Conservation (phyloP, 1,284 basidiomycete genomes). For the Cystobasidium pallidum region DNA sequence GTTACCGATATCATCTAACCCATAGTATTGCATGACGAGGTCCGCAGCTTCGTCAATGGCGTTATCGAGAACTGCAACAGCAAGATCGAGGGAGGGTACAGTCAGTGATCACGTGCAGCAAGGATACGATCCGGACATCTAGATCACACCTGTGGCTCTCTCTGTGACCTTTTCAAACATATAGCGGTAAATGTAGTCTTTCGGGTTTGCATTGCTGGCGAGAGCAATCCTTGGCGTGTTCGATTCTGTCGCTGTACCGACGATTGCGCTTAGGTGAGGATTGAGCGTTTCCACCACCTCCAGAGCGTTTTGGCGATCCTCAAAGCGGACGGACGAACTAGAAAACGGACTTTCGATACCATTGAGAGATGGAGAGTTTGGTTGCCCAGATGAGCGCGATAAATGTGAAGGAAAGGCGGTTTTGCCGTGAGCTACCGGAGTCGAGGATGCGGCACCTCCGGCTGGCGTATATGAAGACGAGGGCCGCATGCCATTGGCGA, state of each 20-base stretch:
- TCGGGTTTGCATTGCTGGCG: conserved; percentile 45
- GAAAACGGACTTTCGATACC: conserved; percentile 15
- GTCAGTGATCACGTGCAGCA: background rate
- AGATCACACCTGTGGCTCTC: conserved; percentile 73
- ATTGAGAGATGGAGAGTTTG: conserved; percentile 3
- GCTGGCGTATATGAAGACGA: background rate
- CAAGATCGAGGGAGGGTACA: background rate
- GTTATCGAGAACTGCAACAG: conserved; percentile 71
- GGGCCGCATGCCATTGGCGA: conserved; percentile 2
- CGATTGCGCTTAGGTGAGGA: conserved; percentile 45
- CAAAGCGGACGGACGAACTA: conserved; percentile 22
- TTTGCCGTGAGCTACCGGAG: conserved; percentile 17
- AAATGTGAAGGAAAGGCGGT: conserved; percentile 30
- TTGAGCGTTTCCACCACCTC: conserved; percentile 50
- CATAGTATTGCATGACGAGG: conserved; percentile 70
- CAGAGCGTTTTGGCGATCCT: conserved; percentile 40
- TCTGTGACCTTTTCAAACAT: conserved; percentile 89
- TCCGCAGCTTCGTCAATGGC: conserved; percentile 81
- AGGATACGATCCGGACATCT: background rate
- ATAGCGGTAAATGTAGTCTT: conserved; percentile 65
- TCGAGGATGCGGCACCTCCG: background rate
- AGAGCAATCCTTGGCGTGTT: conserved; percentile 44
- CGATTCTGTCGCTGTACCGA: conserved; percentile 35
- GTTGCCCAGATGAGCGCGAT: conserved; percentile 20
- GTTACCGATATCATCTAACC: conserved; percentile 72